Base-by-base conservation (phyloP, 2,329 filamentous ascomycete species). In the Thermoascus crustaceus region DNA sequence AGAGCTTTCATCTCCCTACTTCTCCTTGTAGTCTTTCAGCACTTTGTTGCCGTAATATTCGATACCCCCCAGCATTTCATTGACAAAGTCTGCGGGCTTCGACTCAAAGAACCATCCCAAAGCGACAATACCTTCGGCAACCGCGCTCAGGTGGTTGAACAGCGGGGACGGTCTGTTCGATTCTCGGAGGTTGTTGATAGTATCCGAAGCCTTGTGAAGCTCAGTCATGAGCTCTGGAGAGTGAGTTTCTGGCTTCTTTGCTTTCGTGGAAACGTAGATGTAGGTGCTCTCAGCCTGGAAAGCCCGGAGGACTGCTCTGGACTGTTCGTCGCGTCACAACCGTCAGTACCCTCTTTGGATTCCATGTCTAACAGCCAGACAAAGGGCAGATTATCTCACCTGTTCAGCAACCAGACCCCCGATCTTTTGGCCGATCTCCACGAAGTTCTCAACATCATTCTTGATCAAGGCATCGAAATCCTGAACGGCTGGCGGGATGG, bases 41-140 rank as follows among this genome's bases (percentile, higher is more conserved):
- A 98, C 85, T 49, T 88, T 79, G 68, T 98, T 96, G 21, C 91
- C 91, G 52, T 85, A 95, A 67, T 94, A 94, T 58, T 96, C 82
- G 25, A 88, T 85, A 33, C 86, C 82, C 19, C 81, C 80, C 13
- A 94, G 71, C 40, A 81, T 81, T 48, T 94, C 88, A 30, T 80
- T 80, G 30, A 96, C 82, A 52, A 88, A 85, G 54, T 91, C 88
- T 45, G 76, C 80, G 2, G 91, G 91, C 56, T 86, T 87, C 44
- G 68, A 73, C 34, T 93, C 84, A 32, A 91, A 76, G 39, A 96
- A 83, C 91, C 91, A 98, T 21, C 84, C 85, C 39, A 98, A 69
- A 24, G 87, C 80, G 54, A 85, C 82, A 47, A 94, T 88, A 46
- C 88, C 88, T 55, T 96, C 89, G 1, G 86, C 80, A 19, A 96